These are phyloP conservation scores for Gastrodia elata DNA, from an alignment of 106 monocot genomes.

Conservation along the genomic window DNA sequence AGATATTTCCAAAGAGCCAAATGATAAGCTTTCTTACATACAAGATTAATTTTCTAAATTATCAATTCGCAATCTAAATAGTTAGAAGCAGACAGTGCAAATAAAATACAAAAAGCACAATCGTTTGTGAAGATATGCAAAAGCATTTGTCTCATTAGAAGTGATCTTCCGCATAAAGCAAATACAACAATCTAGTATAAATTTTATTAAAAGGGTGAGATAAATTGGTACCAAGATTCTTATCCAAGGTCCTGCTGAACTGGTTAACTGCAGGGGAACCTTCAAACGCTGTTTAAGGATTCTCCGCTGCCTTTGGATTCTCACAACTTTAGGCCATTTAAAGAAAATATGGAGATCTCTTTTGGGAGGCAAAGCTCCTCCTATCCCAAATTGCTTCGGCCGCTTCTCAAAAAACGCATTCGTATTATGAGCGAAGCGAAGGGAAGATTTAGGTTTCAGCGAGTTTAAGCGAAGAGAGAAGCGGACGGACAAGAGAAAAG, in stretches of 20 bases:
- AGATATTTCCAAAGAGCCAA: no score
- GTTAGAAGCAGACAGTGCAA: neutral
- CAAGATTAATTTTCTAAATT: no score
- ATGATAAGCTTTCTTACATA: no score
- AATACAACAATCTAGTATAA: neutral
- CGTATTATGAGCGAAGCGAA: no score
- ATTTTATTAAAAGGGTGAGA: neutral
- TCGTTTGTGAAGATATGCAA: neutral
- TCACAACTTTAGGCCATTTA: conserved; percentile 85
- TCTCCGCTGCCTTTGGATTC: conserved; percentile 88
- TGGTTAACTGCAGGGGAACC: conserved; percentile 85
- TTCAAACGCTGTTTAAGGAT: conserved; percentile 91
- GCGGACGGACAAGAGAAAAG: no score
- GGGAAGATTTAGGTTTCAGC: no score
- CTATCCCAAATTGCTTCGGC: conserved; percentile 91
- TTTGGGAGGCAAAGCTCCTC: conserved; percentile 87
- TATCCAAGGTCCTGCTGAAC: conserved; percentile 86
- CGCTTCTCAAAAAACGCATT: conserved; percentile 84
- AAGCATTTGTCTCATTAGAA: neutral
- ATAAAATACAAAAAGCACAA: neutral
- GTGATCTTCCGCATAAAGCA: neutral
- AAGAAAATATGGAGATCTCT: conserved; percentile 82
- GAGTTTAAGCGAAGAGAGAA: no score
- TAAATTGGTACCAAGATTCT: conserved; percentile 60
- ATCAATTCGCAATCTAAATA: no score